Evolutionary conservation across 192 early-diverging fungal genomes (phyloP).

Genomic region (Umbelopsis ramanniana): DNA sequence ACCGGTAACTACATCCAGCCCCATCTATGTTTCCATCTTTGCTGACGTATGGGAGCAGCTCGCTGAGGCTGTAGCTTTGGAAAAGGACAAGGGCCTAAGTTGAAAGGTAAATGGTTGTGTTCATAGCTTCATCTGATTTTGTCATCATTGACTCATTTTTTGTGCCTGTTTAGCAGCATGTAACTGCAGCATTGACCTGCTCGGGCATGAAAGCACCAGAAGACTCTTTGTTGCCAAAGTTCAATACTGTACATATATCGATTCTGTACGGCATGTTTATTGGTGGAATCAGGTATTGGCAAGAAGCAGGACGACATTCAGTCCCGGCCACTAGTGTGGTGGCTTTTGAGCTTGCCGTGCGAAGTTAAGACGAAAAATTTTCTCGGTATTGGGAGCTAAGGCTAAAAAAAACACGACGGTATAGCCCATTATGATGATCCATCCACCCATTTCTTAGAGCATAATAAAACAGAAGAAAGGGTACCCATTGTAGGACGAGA

Average conservation of each 20-base stretch:
- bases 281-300: slow-evolving; percentile 78
- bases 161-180: slow-evolving; percentile 59
- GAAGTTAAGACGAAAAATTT: slow-evolving; percentile 68
- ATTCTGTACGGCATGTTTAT: slow-evolving; percentile 86
- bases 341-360: slow-evolving; percentile 88
- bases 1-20: slow-evolving; percentile 90
- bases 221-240: slow-evolving; percentile 69
- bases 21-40: slow-evolving; percentile 83
- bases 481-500: too few species aligned
- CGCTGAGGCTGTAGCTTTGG: slow-evolving; percentile 71
- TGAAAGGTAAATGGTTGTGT: slow-evolving; percentile 61
- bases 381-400: slow-evolving; percentile 82
- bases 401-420: slow-evolving; percentile 40
- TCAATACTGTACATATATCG: slow-evolving; percentile 81
- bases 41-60: slow-evolving; percentile 78
- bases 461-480: background rate
- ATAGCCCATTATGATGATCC: background rate
- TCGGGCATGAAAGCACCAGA: slow-evolving; percentile 91
- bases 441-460: background rate
- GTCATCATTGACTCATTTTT: slow-evolving; percentile 12
- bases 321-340: slow-evolving; percentile 82
- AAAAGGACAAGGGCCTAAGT: slow-evolving; percentile 71
- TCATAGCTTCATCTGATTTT: background rate
- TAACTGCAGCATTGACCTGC: slow-evolving; percentile 66
- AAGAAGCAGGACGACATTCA: slow-evolving; percentile 88